Conservation (phyloP, 345 rosid species). For the Carallia brachiata region DNA sequence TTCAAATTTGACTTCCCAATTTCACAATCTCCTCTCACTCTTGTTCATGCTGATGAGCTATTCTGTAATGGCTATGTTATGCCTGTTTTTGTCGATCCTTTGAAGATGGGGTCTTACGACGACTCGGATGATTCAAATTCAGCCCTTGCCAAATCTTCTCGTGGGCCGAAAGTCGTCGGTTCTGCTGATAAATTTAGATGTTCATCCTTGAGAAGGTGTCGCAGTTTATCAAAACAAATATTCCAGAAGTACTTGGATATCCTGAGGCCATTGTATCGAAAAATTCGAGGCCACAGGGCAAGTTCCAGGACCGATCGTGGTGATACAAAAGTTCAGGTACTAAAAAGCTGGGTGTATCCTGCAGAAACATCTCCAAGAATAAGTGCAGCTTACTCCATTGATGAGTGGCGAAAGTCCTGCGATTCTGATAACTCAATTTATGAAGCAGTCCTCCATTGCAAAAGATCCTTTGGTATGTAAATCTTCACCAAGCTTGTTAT, state of each 20-base stretch:
- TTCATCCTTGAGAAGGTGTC: conserved; percentile 47
- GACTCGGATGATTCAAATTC: conserved; percentile 30
- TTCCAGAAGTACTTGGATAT: conserved; percentile 69
- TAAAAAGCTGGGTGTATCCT: conserved; percentile 50
- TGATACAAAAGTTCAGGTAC: conserved; percentile 28
- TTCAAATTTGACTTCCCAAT: conserved; percentile 74
- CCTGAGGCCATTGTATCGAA: conserved; percentile 61
- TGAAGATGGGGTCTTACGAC: conserved; percentile 37
- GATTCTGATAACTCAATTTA: conserved; percentile 88
- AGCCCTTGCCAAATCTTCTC: conserved; percentile 28
- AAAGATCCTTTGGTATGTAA: conserved; percentile 66
- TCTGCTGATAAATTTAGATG: conserved; percentile 29
- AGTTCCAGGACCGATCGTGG: conserved; percentile 36
- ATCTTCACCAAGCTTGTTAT: neutral
- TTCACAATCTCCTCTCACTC: conserved; percentile 49
- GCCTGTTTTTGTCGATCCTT: conserved; percentile 49
- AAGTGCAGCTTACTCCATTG: conserved; percentile 58
- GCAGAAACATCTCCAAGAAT: conserved; percentile 65
- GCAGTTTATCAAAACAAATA: conserved; percentile 51
- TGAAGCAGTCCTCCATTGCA: conserved; percentile 97
- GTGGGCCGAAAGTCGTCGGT: conserved; percentile 21
- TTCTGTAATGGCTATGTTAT: conserved; percentile 74
- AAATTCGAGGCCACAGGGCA: conserved; percentile 45
- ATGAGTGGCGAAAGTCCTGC: conserved; percentile 70
- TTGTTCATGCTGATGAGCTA: conserved; percentile 83